Conservation (phyloP, 106 monocot species). For the Dendrobium nobile region DNA sequence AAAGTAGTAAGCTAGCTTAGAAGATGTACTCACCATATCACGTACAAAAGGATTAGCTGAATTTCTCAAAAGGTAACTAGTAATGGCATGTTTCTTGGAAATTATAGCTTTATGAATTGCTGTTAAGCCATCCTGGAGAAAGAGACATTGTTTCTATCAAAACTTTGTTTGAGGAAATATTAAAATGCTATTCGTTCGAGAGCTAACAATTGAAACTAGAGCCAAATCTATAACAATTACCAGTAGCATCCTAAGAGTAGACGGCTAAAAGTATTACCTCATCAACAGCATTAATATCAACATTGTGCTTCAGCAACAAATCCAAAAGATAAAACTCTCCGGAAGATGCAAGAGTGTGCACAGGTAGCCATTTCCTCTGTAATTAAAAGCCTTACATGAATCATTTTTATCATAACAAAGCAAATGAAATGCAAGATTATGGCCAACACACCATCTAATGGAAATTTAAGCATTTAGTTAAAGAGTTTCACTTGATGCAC, state of each 20-base stretch:
- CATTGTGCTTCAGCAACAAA: constrained; percentile 62
- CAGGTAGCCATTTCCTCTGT: constrained; percentile 89
- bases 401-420: background rate
- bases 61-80: constrained; percentile 85
- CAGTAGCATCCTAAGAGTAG: background rate
- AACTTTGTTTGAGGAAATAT: constrained; percentile 12
- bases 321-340: constrained; percentile 93
- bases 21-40: constrained; percentile 53
- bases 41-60: constrained; percentile 83
- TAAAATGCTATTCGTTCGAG: background rate
- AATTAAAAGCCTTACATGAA: constrained; percentile 16
- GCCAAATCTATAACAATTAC: background rate
- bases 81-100: constrained; percentile 80
- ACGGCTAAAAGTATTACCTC: constrained; percentile 34
- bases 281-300: constrained; percentile 81
- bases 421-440: background rate
- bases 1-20: background rate
- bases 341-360: constrained; percentile 80
- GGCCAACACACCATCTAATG: background rate
- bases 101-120: constrained; percentile 91
- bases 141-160: constrained; percentile 9
- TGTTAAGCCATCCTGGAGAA: constrained; percentile 71
- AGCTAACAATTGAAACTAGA: background rate
- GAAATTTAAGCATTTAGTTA: background rate
- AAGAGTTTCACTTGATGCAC: background rate